Base-by-base conservation (phyloP, 148 eudicot species). In the Vaccinium macrocarpon region DNA sequence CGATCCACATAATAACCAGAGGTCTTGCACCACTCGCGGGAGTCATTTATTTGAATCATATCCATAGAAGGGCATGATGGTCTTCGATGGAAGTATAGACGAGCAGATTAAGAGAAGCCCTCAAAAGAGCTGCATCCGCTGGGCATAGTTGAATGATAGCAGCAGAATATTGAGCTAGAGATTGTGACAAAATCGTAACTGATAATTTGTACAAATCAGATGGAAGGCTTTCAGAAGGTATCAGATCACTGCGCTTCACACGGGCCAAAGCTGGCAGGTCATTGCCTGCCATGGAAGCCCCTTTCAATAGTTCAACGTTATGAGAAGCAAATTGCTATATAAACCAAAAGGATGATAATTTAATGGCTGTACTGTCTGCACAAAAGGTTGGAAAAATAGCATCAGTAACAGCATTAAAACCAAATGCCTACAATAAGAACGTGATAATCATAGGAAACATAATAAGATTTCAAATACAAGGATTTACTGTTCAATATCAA, bases 1-100 rank as follows among this genome's bases (percentile, higher is more conserved):
- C 98, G 91, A 88, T 96, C 95, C 11, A 93, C 90, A 84, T 88
- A 92, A 87, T 96, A 96, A 53, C 99, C 99, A 84, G 99, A 96
- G 76, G 97, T 96, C 83, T 90, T 93, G 88, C 97, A 96, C 99
- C 99, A 96, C 56, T 94, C 98, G 82, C 88, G 91, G 5, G 95
- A 89, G 83, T 94, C 94, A 84, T 86, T 89, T 35, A 86, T 88
- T 85, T 93, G 94, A 87, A 94, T 90, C 87, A 90, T 83, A 79
- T 92, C 95, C 18, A 93, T 88, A 53, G 94, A 85, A 9, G 98
- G 97, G 78, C 89, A 96, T 3, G 97, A 64, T 38, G 99, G 92
- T 48, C 89, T 93, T 72, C 93, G 97, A 78, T 91, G 91, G 76
- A 96, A 96, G 86, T 96, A 94, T 16, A 95, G 92, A n/a, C 91